Evolutionary conservation across 306 rosid genomes (phyloP).

Genomic region (Astragalus membranaceus): DNA sequence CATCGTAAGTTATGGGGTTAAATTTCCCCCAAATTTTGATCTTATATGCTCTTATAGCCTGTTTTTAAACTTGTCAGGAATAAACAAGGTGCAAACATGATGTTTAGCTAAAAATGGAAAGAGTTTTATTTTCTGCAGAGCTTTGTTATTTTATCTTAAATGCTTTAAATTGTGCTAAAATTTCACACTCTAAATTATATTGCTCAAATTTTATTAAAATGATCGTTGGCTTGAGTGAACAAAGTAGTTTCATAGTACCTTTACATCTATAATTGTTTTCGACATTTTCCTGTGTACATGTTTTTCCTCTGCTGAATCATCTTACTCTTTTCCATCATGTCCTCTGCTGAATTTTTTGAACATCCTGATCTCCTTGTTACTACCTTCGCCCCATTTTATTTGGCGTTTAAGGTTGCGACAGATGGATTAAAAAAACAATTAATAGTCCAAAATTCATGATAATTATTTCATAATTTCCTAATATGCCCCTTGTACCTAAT

Average conservation of each 20-base stretch:
- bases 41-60: neutral
- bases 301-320: neutral
- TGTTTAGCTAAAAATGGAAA: neutral
- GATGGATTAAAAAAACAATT: too few relatives aligned
- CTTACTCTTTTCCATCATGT: too few relatives aligned
- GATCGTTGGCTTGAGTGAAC: neutral
- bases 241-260: neutral
- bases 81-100: neutral
- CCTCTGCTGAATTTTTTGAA: too few relatives aligned
- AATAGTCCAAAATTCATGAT: too few relatives aligned
- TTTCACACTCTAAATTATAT: slow-evolving; percentile 22
- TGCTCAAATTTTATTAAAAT: neutral
- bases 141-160: neutral
- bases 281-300: too few relatives aligned
- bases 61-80: neutral
- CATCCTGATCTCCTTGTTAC: neutral
- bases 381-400: too few relatives aligned
- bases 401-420: too few relatives aligned
- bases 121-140: neutral
- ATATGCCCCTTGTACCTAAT: too few relatives aligned
- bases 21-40: neutral
- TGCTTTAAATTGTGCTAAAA: neutral
- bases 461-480: neutral
- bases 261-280: neutral
- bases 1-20: slow-evolving; percentile 39